A percentile compares a stretch with the other conserved stretches of the same genome.
Evolutionary conservation across 2,329 filamentous ascomycete species (phyloP).

Genomic region (Fusarium buxicola): DNA sequence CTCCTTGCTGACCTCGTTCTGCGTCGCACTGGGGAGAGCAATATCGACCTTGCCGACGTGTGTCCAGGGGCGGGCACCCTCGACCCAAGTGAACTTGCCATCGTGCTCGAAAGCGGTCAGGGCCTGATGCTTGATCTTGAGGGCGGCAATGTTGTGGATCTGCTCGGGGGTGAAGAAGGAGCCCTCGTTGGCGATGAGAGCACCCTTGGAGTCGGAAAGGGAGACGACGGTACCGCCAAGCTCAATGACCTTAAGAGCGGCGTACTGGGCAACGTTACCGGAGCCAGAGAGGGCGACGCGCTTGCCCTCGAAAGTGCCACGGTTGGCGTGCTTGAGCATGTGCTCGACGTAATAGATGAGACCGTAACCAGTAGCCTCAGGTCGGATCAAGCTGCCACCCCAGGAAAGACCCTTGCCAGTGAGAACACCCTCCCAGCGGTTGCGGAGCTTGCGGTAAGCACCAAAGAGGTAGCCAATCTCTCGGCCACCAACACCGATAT

Average conservation of each 20-base stretch:
- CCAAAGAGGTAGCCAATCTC: constrained; percentile 97
- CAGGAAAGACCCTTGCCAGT: constrained; percentile 95
- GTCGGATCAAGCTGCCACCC: constrained; percentile 94
- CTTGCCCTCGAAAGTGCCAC: constrained; percentile 89
- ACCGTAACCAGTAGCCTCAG: constrained; percentile 96
- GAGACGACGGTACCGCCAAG: constrained; percentile 93
- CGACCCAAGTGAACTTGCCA: constrained; percentile 84
- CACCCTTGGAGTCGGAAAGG: constrained; percentile 91
- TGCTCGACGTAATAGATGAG: constrained; percentile 96
- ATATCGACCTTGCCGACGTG: constrained; percentile 92
- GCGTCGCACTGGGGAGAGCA: constrained; percentile 91
- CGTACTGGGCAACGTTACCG: constrained; percentile 98
- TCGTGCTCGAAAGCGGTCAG: constrained; percentile 77
- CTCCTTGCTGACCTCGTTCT: constrained; percentile 95
- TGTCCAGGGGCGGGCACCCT: constrained; percentile 89
- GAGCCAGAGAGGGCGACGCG: constrained; percentile 95
- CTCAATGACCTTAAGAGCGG: constrained; percentile 95
- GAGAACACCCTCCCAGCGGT: constrained; percentile 94
- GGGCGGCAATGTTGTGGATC: constrained; percentile 79
- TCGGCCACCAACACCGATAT: constrained; percentile 92
- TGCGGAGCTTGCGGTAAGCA: constrained; percentile 87
- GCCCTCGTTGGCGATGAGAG: constrained; percentile 79
- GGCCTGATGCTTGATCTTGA: constrained; percentile 89
- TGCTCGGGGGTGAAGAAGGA: constrained; percentile 82
- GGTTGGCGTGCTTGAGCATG: constrained; percentile 93